Evolutionary conservation across 139 green algal species (phyloP).

Genomic region (Haematococcus lacustris): DNA sequence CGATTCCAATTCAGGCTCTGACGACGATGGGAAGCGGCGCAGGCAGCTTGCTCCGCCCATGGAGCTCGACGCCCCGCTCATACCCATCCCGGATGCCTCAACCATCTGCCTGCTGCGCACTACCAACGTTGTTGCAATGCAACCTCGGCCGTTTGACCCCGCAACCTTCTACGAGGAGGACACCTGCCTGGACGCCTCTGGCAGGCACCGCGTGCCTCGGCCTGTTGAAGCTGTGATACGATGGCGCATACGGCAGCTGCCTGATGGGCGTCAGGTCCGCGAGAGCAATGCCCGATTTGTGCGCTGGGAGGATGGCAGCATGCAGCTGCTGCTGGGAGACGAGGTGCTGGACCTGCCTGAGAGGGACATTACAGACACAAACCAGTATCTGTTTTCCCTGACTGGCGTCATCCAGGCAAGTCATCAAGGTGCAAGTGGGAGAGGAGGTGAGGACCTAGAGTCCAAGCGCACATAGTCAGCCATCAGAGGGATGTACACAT

Average conservation of each 20-base stretch:
- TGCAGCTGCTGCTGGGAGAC: slow-evolving; percentile 63
- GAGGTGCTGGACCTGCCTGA: slow-evolving; percentile 66
- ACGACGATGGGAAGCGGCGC: not conserved
- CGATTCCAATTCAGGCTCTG: too few species aligned
- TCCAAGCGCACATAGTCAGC: slow-evolving; percentile 14
- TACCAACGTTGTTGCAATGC: slow-evolving; percentile 59
- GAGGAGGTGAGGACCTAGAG: too few species aligned
- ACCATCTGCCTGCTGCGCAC: slow-evolving; percentile 36
- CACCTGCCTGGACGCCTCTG: slow-evolving; percentile 39
- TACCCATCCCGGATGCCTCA: slow-evolving; percentile 20
- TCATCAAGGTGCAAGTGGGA: too few species aligned
- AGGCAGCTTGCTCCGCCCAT: slow-evolving; percentile 17
- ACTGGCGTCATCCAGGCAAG: slow-evolving; percentile 30
- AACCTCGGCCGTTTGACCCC: slow-evolving; percentile 54
- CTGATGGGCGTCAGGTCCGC: slow-evolving; percentile 16
- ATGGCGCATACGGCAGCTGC: slow-evolving; percentile 18
- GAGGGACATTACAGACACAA: slow-evolving; percentile 44
- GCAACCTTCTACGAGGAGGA: slow-evolving; percentile 35
- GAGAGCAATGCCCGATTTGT: slow-evolving; percentile 76
- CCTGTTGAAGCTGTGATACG: slow-evolving; percentile 37
- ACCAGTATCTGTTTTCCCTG: slow-evolving; percentile 57
- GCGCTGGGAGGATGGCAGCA: slow-evolving; percentile 67
- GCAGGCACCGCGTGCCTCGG: slow-evolving; percentile 23
- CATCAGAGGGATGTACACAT: not conserved
- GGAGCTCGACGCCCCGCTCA: slow-evolving; percentile 21